A percentile compares a stretch with the other conserved stretches of the same genome.
Conservation (phyloP, 768 basidiomycete species). For the Lyophyllum semitale region DNA sequence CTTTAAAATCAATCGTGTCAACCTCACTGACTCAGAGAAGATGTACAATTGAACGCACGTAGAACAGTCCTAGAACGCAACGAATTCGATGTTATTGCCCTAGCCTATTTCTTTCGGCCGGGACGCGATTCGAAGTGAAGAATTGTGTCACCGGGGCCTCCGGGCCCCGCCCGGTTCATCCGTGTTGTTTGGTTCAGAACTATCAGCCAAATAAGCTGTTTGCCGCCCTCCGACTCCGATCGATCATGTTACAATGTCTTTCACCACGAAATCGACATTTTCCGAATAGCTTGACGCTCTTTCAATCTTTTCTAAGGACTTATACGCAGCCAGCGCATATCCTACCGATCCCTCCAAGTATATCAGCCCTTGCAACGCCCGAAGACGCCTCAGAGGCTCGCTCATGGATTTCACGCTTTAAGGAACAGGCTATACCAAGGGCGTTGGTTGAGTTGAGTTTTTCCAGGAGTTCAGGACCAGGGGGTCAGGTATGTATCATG, state of each 20-base stretch:
- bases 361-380: conserved; percentile 34
- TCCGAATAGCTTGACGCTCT: neutral
- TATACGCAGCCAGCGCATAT: conserved; percentile 12
- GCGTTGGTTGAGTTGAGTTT: conserved; percentile 63
- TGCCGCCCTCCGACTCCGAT: no score
- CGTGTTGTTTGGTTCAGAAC: neutral
- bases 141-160: no score
- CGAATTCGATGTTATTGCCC: no score
- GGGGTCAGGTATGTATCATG: conserved; percentile 66
- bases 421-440: conserved; percentile 44
- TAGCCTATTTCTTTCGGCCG: no score
- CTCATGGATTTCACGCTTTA: conserved; percentile 57
- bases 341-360: conserved; percentile 45
- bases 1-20: no score
- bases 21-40: no score
- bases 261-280: conserved; percentile 1
- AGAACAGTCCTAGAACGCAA: no score
- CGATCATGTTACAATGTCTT: conserved; percentile 5
- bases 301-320: neutral
- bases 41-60: no score
- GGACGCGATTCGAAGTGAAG: no score
- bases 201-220: neutral
- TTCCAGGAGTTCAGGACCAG: conserved; percentile 81
- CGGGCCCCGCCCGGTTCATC: neutral
- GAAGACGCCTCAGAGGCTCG: conserved; percentile 50